Base-by-base conservation (phyloP, 2,329 filamentous ascomycete genomes). In the Botryosphaeria agaves region DNA sequence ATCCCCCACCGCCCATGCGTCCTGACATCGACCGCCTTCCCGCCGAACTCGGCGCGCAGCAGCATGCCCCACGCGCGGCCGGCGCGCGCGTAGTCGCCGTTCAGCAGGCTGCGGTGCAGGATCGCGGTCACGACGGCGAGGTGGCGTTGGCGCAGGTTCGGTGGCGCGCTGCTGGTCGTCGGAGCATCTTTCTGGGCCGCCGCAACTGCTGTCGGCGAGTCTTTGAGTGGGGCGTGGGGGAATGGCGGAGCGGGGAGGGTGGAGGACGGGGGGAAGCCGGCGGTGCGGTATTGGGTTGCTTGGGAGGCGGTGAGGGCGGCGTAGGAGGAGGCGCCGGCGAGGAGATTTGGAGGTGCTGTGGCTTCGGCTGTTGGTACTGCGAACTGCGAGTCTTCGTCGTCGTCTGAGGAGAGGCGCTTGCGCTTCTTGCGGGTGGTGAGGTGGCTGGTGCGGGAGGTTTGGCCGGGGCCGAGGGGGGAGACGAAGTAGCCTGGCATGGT, bases 1-100 rank as follows among this genome's bases (percentile, higher is more conserved):
- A 93, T 66, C 9, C 76, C 76, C 87, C 85, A 94, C 39, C 78
- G 66, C 20, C 71, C 67, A 43, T 75, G 65, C 14, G 60, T 61
- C 23, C 83, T 69, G 28, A 87, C 51, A 47, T 93, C 82, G 14
- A 85, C 60, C 5, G 57, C 55, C 28, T 53, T 50, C 3, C 71
- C 72, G 34, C 55, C 46, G 9, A 9, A 9, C 15, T 74, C 57
- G 29, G 64, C 67, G 28, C 71, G 64, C 29, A 76, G 68, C 28
- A 84, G 49, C 18, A 93, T 62, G 1, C 72, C 76, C 63, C 82
- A 87, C 0, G 80, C 78, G 35, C 79, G 64, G 29, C 69, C 69
- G 1, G 85, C 84, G 24, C 78, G 73, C 2, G 61, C 40, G 35
- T 83, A 75, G 43, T 91, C 77, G 18, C 72, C 69, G 36, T 71